phyloP scores from a whole-genome alignment of 225 moss, liverwort and hornwort species.

The Anthoceros angustus region DNA sequence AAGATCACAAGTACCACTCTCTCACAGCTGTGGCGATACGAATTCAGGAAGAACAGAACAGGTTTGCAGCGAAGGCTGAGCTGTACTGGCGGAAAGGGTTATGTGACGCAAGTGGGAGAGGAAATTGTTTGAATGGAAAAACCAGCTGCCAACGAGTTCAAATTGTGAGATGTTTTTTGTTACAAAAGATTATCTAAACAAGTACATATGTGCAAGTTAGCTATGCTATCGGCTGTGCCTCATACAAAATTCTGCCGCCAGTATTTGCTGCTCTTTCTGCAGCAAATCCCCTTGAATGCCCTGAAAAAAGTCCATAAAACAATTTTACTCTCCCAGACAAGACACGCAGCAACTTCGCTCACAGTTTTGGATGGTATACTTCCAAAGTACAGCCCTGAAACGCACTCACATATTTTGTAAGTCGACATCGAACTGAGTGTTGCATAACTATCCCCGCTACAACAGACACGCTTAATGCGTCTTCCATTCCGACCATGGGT shows the following conservation, averaged over 20 bases:
- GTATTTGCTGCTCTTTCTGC: background rate
- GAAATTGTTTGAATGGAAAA: no score
- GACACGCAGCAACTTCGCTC: no score
- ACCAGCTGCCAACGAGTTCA: no score
- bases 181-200: background rate
- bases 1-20: no score
- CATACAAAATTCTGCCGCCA: conserved; percentile 1
- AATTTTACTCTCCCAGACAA: no score
- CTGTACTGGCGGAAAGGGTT: no score
- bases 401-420: background rate
- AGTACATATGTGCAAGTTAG: no score
- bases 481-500: background rate
- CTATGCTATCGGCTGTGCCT: background rate
- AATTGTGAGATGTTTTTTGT: background rate
- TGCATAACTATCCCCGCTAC: background rate
- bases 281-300: background rate
- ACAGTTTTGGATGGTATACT: no score
- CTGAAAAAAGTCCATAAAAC: background rate
- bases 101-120: no score
- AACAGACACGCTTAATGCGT: background rate
- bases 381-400: background rate
- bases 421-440: background rate
- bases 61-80: no score
- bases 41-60: no score
- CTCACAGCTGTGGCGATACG: no score